Evolutionary conservation across 164 flowering plant genomes (phyloP), one percentile per base, ranked within the genome.

Genomic region (Dillenia turbinata): DNA sequence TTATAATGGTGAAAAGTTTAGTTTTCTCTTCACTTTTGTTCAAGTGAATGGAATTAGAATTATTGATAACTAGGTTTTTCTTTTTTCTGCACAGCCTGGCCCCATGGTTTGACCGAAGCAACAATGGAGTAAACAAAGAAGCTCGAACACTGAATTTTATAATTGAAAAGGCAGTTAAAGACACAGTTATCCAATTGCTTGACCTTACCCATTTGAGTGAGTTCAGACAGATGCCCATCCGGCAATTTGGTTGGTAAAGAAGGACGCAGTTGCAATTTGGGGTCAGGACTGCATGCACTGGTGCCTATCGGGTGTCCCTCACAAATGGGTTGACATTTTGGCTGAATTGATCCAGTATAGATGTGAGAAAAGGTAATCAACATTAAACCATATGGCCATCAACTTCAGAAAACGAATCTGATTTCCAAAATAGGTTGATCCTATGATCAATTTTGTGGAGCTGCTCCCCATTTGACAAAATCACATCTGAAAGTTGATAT

Each of bases 211-310:
- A 82, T 72, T 59, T 95, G 77, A 90, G 99, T 57, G 97, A 95
- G 79, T 95, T 79, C 71, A 79, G 79, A 93, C 94, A 49, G 99
- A 95, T 77, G 97, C 92, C 22, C 99, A 95, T 74, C 99, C 97
- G 16, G 93, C 96, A 14, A 75, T 80, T 63, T 94, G 99, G 97
- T 69, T 94, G 57, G 99, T 97, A 61, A 89, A 82, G 80, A 81
- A 86, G 70, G 96, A 87, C 65, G 99, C 97, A 3, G 97, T 94
- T 47, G 71, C 86, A 6, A 69, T 82, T 51, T 94, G 97, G 99
- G 99, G 97, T 49, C 96, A 94, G 77, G 99, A 94, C 58, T 94
- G 99, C 83, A 79, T 94, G 96, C 99, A 94, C 58, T 92, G 99
- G 99, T 94, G 97, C 81, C 79, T 94, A 44, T 97, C 99, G 9